Conservation (phyloP, 768 basidiomycete species). For the Agaricus subrufescens region DNA sequence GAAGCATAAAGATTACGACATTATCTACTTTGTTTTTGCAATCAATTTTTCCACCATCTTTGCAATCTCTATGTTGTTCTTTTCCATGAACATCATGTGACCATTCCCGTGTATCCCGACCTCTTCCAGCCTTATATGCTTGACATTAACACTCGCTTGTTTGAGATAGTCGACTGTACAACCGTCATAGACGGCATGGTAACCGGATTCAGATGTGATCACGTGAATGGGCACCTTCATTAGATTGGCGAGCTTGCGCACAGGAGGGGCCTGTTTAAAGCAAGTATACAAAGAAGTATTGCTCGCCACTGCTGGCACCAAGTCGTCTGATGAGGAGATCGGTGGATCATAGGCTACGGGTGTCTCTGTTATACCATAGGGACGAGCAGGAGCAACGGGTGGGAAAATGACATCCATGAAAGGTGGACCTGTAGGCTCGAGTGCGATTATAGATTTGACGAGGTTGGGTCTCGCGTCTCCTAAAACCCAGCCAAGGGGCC, state of each 20-base stretch:
- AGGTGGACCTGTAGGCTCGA: slow-evolving; percentile 49
- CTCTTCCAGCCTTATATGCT: slow-evolving; percentile 33
- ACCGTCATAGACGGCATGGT: slow-evolving; percentile 44
- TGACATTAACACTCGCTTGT: slow-evolving; percentile 40
- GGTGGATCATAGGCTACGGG: slow-evolving; percentile 41
- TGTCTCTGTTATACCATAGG: slow-evolving; percentile 44
- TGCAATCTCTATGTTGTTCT: slow-evolving; percentile 39
- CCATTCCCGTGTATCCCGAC: slow-evolving; percentile 49
- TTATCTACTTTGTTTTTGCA: neutral
- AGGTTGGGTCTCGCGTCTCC: slow-evolving; percentile 39
- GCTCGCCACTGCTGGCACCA: slow-evolving; percentile 23
- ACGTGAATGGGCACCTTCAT: slow-evolving; percentile 38
- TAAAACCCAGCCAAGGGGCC: slow-evolving; percentile 43
- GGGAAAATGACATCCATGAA: slow-evolving; percentile 38
- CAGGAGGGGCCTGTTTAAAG: slow-evolving; percentile 37
- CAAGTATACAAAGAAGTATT: slow-evolving; percentile 30
- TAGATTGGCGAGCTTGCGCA: slow-evolving; percentile 38
- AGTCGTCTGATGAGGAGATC: slow-evolving; percentile 30
- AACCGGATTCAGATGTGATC: slow-evolving; percentile 46
- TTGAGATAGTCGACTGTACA: slow-evolving; percentile 38
- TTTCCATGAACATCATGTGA: slow-evolving; percentile 56
- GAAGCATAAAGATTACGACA: neutral
- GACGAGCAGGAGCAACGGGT: slow-evolving; percentile 30
- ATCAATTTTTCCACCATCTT: slow-evolving; percentile 35
- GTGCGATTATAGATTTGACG: slow-evolving; percentile 42